Percentiles rank a stretch among this genome's conserved stretches.
These are phyloP conservation scores for Stephania yunnanensis DNA, from an alignment of 164 flowering plant species.

Conservation along the genomic window DNA sequence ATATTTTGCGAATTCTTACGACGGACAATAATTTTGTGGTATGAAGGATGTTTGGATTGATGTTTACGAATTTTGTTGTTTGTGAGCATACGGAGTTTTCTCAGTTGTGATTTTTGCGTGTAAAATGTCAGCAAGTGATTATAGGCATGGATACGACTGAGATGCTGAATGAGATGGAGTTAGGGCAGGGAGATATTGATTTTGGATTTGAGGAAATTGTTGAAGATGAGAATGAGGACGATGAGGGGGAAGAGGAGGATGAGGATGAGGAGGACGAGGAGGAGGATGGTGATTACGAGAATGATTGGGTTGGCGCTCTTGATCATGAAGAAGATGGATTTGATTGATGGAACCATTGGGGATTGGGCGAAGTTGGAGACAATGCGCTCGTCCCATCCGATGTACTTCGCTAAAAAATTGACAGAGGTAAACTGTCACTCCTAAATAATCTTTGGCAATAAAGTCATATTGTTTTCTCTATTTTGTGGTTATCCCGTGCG, in stretches of 20 bases:
- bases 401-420: slow-evolving; percentile 75
- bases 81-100: not conserved
- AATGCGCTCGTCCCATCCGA: slow-evolving; percentile 88
- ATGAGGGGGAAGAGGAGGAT: slow-evolving; percentile 44
- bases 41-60: slow-evolving; percentile 14
- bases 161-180: slow-evolving; percentile 69
- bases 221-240: slow-evolving; percentile 58
- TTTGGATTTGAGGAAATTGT: slow-evolving; percentile 65
- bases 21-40: slow-evolving; percentile 77
- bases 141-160: slow-evolving; percentile 71
- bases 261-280: slow-evolving; percentile 48
- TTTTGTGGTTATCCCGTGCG: not conserved
- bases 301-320: slow-evolving; percentile 76
- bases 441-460: not conserved
- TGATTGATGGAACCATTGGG: slow-evolving; percentile 58
- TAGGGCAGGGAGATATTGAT: slow-evolving; percentile 54
- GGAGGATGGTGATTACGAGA: slow-evolving; percentile 36
- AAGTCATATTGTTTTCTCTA: not conserved
- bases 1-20: slow-evolving; percentile 55
- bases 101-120: not conserved
- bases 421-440: slow-evolving; percentile 48
- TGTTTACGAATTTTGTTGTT: not conserved
- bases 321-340: slow-evolving; percentile 58
- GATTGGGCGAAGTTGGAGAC: slow-evolving; percentile 97
- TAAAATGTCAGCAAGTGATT: slow-evolving; percentile 71